Base-by-base conservation (phyloP, 345 rosid genomes). In the Excoecaria agallocha region DNA sequence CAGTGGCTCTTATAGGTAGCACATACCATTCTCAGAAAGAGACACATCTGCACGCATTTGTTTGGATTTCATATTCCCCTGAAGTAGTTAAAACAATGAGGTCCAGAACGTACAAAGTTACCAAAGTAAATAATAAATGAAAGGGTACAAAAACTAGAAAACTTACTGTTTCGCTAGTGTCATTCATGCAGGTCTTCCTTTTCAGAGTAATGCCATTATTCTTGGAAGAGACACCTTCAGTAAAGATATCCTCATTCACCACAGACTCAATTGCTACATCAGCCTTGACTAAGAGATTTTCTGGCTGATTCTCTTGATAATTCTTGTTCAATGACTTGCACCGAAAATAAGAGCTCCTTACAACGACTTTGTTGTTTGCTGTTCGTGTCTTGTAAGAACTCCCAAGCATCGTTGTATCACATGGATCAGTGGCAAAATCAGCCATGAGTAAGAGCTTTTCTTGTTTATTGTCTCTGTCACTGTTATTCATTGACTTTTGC, bases 51-150 rank as follows among this genome's bases (percentile, higher is more conserved):
- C 49, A 66, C 80, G 82, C 80, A 83, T 75, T 58, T 82, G 82
- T 85, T 86, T 87, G 69, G 84, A 39, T 70, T 71, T 82, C 76
- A 76, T 17, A 71, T 82, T 89, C 80, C 87, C 97, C 98, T 92
- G 89, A 66, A 79, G 73, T 51, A 80, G 65, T 39, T 37, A 54
- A 80, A 69, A 54, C 38, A 72, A 65, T 38, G 64, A 77, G 55
- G 70, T 11, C 25, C 22, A 68, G 25, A 22, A 61, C 58, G 13
- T 30, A 66, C 74, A 64, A 69, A 58, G 10, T 46, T 58, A 37
- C 6, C 37, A 22, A 10, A 22, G n/a, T 19, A 22, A 35, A 30
- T 30, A 30, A 30, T 30, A 30, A 30, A 30, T 30, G 2, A 49
- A 70, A 13, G 25, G 41, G 15, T 16, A 64, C 11, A 59, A 20